Percentiles rank a stretch among this genome's conserved stretches.
phyloP scores from a whole-genome alignment of 1,284 basidiomycete species.

The Takashimella koratensis region DNA sequence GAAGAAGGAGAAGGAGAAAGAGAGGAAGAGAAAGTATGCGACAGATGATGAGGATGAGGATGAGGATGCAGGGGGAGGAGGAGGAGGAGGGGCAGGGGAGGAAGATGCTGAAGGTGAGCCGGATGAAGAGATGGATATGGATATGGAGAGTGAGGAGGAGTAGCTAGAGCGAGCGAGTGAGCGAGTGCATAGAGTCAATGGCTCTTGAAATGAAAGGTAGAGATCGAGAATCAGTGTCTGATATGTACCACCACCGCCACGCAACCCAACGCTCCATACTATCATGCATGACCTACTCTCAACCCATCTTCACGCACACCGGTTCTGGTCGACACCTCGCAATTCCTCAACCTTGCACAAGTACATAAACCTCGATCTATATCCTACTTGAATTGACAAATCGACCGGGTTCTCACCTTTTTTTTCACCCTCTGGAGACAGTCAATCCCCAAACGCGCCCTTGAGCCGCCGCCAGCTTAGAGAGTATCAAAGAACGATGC shows the following conservation, averaged over 20 bases:
- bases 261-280: background rate
- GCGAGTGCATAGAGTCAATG: background rate
- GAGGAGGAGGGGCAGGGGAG: conserved; percentile 16
- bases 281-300: too few species aligned
- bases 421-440: too few species aligned
- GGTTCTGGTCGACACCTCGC: too few species aligned
- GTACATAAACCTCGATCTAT: too few species aligned
- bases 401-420: too few species aligned
- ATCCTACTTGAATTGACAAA: too few species aligned
- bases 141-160: conserved; percentile 46
- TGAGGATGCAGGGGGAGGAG: conserved; percentile 9
- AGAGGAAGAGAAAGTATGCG: conserved; percentile 31
- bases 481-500: conserved; percentile 15
- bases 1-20: conserved; percentile 18
- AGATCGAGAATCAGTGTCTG: background rate
- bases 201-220: background rate
- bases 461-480: too few species aligned
- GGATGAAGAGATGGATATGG: conserved; percentile 38
- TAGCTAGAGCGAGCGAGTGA: too few species aligned
- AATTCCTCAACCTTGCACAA: too few species aligned
- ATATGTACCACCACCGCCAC: background rate
- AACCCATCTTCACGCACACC: too few species aligned
- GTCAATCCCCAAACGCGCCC: too few species aligned
- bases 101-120: conserved; percentile 26
- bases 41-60: conserved; percentile 31